phyloP scores from a whole-genome alignment of 164 flowering plant genomes.

The Akebia trifoliata region DNA sequence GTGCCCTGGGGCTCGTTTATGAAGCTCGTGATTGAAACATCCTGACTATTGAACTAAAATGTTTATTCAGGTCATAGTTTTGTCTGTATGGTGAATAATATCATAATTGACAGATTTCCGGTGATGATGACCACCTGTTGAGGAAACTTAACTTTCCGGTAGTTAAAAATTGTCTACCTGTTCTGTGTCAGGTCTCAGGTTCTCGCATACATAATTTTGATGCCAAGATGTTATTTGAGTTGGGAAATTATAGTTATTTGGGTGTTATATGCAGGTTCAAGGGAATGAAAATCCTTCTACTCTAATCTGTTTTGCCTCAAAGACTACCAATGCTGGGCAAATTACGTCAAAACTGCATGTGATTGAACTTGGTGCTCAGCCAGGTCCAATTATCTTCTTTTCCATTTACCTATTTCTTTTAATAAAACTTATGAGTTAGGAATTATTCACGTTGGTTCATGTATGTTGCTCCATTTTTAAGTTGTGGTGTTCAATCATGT shows the following conservation, averaged over 20 bases:
- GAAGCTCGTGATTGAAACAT: too few species aligned
- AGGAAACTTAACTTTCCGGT: too few species aligned
- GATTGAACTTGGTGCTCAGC: slow-evolving; percentile 98
- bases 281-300: slow-evolving; percentile 86
- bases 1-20: too few species aligned
- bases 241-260: not conserved
- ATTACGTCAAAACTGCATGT: slow-evolving; percentile 89
- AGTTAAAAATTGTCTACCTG: too few species aligned
- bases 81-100: too few species aligned
- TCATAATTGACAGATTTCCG: too few species aligned
- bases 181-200: not conserved
- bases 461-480: too few species aligned
- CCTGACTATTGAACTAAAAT: too few species aligned
- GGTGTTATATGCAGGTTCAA: slow-evolving; percentile 50
- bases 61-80: too few species aligned
- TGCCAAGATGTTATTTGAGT: not conserved
- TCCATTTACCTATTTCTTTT: not conserved
- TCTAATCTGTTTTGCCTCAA: slow-evolving; percentile 84
- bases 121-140: too few species aligned
- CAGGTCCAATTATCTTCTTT: slow-evolving; percentile 43
- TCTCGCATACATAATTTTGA: not conserved
- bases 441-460: not conserved
- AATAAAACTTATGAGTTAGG: not conserved
- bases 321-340: slow-evolving; percentile 88
- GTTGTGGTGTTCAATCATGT: too few species aligned